Evolutionary conservation across 2,329 filamentous ascomycete species (phyloP).

Genomic region (Sporothrix humicola): DNA sequence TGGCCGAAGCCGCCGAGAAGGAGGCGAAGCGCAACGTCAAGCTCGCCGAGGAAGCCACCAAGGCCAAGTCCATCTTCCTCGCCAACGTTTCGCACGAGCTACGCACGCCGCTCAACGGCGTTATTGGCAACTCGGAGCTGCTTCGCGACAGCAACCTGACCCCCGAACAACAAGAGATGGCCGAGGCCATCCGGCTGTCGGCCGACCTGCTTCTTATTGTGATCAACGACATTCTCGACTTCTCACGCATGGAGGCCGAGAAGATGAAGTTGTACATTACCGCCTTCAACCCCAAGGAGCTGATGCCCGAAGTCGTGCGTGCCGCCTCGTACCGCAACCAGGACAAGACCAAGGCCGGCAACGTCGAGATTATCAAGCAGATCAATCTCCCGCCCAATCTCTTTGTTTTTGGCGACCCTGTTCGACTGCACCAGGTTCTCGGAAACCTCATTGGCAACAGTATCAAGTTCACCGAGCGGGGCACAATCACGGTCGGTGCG

Average conservation of each 20-base stretch:
- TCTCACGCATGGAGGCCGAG: constrained; percentile 90
- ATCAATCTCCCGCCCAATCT: constrained; percentile 75
- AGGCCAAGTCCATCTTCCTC: constrained; percentile 81
- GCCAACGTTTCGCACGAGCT: constrained; percentile 83
- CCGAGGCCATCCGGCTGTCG: constrained; percentile 83
- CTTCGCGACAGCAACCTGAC: constrained; percentile 76
- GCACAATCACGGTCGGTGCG: constrained; percentile 83
- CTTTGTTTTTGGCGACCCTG: constrained; percentile 69
- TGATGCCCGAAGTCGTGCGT: constrained; percentile 69
- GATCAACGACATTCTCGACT: constrained; percentile 95
- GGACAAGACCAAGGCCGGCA: constrained; percentile 66
- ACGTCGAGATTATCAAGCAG: constrained; percentile 69
- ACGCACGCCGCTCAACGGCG: constrained; percentile 82
- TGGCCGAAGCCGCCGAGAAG: constrained; percentile 80
- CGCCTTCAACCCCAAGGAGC: constrained; percentile 69
- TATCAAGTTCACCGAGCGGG: constrained; percentile 89
- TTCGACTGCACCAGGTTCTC: constrained; percentile 69
- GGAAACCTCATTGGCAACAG: constrained; percentile 91
- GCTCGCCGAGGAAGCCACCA: constrained; percentile 81
- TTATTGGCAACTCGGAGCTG: constrained; percentile 87
- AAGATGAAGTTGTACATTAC: constrained; percentile 81
- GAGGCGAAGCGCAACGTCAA: constrained; percentile 80
- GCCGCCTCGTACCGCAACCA: constrained; percentile 70
- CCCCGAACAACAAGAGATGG: constrained; percentile 80
- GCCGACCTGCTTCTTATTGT: constrained; percentile 87